phyloP scores from a whole-genome alignment of 2,329 filamentous ascomycete species.

The Fusarium luffae region DNA sequence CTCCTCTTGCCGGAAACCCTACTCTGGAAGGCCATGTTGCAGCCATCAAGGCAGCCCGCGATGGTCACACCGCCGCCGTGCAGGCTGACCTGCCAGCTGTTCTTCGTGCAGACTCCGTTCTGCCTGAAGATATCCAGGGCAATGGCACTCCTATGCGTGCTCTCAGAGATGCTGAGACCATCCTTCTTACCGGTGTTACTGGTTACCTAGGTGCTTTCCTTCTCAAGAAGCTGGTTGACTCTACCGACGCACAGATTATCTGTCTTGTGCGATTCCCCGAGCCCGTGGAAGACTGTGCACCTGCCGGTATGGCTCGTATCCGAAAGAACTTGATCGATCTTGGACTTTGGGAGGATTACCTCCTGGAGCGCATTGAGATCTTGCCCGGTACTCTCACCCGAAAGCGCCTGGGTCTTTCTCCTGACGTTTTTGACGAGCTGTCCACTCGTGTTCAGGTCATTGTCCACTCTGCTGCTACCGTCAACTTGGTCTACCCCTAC shows the following conservation, averaged over 20 bases:
- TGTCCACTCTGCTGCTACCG: conserved; percentile 80
- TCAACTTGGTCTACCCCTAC: conserved; percentile 85
- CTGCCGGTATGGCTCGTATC: conserved; percentile 76
- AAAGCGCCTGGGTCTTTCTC: conserved; percentile 74
- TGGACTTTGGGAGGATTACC: conserved; percentile 79
- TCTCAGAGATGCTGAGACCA: conserved; percentile 72
- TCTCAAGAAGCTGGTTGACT: conserved; percentile 74
- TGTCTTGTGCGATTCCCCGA: conserved; percentile 80
- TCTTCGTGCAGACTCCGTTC: conserved; percentile 71
- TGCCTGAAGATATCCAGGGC: conserved; percentile 76
- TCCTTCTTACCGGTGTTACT: conserved; percentile 79
- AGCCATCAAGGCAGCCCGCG: conserved; percentile 75
- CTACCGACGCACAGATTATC: conserved; percentile 74
- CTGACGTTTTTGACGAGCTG: conserved; percentile 72
- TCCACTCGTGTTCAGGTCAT: conserved; percentile 76
- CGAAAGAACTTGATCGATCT: conserved; percentile 82
- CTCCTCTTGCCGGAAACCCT: conserved; percentile 75
- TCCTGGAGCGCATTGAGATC: conserved; percentile 82
- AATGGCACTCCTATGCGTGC: conserved; percentile 64
- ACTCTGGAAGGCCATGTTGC: conserved; percentile 79
- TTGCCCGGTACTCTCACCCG: conserved; percentile 78
- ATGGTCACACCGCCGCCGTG: conserved; percentile 78
- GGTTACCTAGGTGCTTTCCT: conserved; percentile 82
- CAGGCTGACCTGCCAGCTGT: conserved; percentile 80
- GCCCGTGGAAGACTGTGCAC: conserved; percentile 70